These are phyloP conservation scores for Stylosanthes scabra DNA, from an alignment of 331 rosid species.

Conservation along the genomic window DNA sequence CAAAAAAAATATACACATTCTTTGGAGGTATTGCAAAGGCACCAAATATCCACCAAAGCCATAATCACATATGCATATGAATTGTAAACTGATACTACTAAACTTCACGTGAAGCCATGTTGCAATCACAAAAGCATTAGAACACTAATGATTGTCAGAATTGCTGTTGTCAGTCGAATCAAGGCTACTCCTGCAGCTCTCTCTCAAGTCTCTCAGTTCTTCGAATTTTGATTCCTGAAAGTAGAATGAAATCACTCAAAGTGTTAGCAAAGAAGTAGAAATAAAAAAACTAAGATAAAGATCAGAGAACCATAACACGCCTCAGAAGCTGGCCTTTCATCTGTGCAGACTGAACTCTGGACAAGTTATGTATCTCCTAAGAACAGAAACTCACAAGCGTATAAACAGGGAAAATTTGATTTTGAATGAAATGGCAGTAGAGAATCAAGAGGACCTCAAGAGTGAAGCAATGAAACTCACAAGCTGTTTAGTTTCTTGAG, in stretches of 20 bases:
- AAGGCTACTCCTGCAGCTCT: constrained; percentile 78
- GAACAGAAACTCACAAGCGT: constrained; percentile 5
- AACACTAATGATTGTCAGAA: constrained; percentile 53
- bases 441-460: constrained; percentile 5
- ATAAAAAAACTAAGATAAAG: not conserved
- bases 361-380: not conserved
- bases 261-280: not conserved
- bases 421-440: constrained; percentile 18
- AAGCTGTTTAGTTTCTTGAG: constrained; percentile 66
- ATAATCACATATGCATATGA: constrained; percentile 31
- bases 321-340: not conserved
- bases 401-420: not conserved
- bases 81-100: constrained; percentile 20
- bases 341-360: not conserved
- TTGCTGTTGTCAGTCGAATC: constrained; percentile 55
- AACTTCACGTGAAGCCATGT: constrained; percentile 41
- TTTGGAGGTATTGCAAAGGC: constrained; percentile 31
- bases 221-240: constrained; percentile 70
- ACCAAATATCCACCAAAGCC: constrained; percentile 22
- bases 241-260: constrained; percentile 37
- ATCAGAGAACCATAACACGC: not conserved
- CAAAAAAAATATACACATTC: constrained; percentile 22
- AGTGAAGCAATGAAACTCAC: constrained; percentile 60
- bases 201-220: constrained; percentile 70
- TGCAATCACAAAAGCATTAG: constrained; percentile 36